A percentile compares a stretch with the other conserved stretches of the same genome.
phyloP scores from a whole-genome alignment of 441 rosid genomes.

The Croton setiger region DNA sequence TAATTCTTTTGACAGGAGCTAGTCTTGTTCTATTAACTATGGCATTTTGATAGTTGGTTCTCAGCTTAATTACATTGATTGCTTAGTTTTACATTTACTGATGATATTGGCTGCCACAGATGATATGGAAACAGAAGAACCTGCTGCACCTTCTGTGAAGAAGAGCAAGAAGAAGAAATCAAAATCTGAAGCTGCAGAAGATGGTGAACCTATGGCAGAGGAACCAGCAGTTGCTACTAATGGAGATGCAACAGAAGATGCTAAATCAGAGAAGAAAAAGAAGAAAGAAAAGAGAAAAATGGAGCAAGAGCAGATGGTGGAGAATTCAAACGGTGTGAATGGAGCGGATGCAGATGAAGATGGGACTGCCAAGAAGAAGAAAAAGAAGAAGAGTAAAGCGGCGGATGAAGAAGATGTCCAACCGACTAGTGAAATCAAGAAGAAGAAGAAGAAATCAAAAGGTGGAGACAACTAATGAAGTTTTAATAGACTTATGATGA shows the following conservation, averaged over 20 bases:
- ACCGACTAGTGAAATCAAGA: conserved; percentile 30
- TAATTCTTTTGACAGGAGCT: background rate
- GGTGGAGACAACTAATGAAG: conserved; percentile 28
- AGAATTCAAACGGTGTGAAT: conserved; percentile 22
- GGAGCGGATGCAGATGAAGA: conserved; percentile 26
- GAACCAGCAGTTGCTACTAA: conserved; percentile 26
- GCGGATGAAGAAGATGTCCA: conserved; percentile 30
- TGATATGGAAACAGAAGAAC: conserved; percentile 49
- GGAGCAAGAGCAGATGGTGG: conserved; percentile 29
- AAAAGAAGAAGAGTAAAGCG: conserved; percentile 49
- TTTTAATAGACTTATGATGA: background rate
- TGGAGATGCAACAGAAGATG: conserved; percentile 39
- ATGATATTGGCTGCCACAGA: conserved; percentile 25
- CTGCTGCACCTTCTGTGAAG: conserved; percentile 45
- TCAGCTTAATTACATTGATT: background rate
- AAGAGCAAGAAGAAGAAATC: conserved; percentile 80
- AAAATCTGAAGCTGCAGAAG: conserved; percentile 37
- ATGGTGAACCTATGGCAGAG: conserved; percentile 40
- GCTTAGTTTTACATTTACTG: background rate
- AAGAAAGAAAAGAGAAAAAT: conserved; percentile 50
- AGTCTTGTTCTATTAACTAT: background rate
- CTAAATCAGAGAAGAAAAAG: conserved; percentile 62
- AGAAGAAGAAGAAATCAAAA: conserved; percentile 48
- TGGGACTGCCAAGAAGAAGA: conserved; percentile 44
- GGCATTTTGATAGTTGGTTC: background rate